Evolutionary conservation across 768 basidiomycete genomes (phyloP).

Genomic region (Solioccasus polychromus): DNA sequence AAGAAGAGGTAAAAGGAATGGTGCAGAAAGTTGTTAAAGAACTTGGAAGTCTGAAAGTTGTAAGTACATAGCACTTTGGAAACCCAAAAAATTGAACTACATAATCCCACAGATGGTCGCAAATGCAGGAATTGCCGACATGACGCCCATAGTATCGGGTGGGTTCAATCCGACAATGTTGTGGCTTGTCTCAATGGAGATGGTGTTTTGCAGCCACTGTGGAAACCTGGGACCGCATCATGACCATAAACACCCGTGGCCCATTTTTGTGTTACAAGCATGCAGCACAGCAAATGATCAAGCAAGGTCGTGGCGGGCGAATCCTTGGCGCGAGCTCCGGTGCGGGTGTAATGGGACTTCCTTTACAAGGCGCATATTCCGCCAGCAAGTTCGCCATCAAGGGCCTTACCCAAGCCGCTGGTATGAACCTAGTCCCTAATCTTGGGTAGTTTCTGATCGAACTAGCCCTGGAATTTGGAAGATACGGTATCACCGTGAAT

Average conservation of each 20-base stretch:
- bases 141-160: not conserved
- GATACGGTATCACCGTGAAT: slow-evolving; percentile 38
- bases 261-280: slow-evolving; percentile 61
- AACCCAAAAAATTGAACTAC: not conserved
- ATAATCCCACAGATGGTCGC: slow-evolving; percentile 8
- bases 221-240: slow-evolving; percentile 34
- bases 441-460: not conserved
- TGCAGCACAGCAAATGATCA: slow-evolving; percentile 59
- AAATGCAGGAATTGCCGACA: slow-evolving; percentile 8
- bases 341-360: not conserved
- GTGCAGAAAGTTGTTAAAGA: slow-evolving; percentile 28
- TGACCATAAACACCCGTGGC: slow-evolving; percentile 53
- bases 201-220: not conserved
- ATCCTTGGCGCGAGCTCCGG: slow-evolving; percentile 42
- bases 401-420: slow-evolving; percentile 36
- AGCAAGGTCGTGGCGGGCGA: slow-evolving; percentile 47
- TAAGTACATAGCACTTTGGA: not conserved
- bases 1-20: slow-evolving; percentile 39
- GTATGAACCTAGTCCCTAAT: slow-evolving; percentile 16
- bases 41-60: slow-evolving; percentile 23
- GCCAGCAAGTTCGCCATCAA: slow-evolving; percentile 39
- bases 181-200: too few species aligned
- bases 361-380: slow-evolving; percentile 17
- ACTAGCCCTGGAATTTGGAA: slow-evolving; percentile 29
- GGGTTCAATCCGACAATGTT: not conserved